These are phyloP conservation scores for Colletotrichum falcatum DNA, from an alignment of 2,329 filamentous ascomycete genomes.

Conservation along the genomic window DNA sequence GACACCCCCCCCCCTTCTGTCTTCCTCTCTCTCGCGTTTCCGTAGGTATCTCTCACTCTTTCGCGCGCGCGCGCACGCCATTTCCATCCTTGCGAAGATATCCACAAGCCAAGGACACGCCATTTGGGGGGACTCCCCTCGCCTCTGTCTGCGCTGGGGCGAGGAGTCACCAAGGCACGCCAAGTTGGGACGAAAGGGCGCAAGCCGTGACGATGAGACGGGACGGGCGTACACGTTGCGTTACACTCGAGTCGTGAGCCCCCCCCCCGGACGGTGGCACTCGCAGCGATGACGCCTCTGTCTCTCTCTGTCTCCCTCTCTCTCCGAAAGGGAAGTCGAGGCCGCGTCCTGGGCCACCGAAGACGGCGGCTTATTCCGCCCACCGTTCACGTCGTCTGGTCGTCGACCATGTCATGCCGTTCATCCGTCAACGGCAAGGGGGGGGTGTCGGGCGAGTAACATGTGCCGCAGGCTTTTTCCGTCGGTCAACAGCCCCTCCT, in stretches of 20 bases:
- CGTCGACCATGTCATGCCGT: conserved; percentile 11
- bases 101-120: conserved; percentile 13
- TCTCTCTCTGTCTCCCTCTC: too few relatives aligned
- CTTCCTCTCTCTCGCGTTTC: background rate
- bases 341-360: conserved; percentile 8
- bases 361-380: conserved; percentile 24
- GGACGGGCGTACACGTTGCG: conserved; percentile 32
- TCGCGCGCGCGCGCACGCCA: too few relatives aligned
- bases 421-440: conserved; percentile 16
- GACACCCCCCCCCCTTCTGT: background rate
- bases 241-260: conserved; percentile 31
- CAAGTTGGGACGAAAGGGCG: conserved; percentile 36
- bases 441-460: background rate
- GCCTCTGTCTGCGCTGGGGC: too few relatives aligned
- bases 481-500: background rate
- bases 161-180: background rate
- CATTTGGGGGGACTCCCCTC: conserved; percentile 24
- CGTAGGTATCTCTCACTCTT: too few relatives aligned
- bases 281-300: background rate
- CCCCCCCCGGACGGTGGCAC: background rate
- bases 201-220: conserved; percentile 32
- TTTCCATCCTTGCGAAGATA: conserved; percentile 20
- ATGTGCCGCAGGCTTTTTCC: conserved; percentile 9
- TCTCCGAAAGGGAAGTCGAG: conserved; percentile 25
- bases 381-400: conserved; percentile 37